phyloP scores from a whole-genome alignment of 805 yeast genomes.

The Candida morakotiae region DNA sequence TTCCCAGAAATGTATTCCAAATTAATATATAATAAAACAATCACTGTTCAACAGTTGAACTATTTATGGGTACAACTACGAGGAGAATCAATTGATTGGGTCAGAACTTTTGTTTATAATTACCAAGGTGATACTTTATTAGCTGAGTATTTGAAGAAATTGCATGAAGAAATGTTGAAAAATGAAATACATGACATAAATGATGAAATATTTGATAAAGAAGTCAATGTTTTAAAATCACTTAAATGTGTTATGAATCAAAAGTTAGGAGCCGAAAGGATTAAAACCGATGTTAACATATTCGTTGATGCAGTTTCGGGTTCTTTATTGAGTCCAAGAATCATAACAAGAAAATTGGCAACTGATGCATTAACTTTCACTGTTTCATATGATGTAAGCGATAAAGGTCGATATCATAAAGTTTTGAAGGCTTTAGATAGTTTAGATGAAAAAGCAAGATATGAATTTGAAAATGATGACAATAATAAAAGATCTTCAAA shows the following conservation, averaged over 20 bases:
- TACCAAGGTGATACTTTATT: conserved; percentile 80
- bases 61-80: conserved; percentile 88
- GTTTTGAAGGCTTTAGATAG: conserved; percentile 51
- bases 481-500: conserved; percentile 4
- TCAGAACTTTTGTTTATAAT: conserved; percentile 60
- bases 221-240: conserved; percentile 72
- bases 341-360: conserved; percentile 73
- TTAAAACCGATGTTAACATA: conserved; percentile 38
- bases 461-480: conserved; percentile 28
- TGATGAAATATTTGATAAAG: conserved; percentile 60
- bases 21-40: conserved; percentile 63
- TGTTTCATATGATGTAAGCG: conserved; percentile 33
- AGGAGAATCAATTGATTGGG: conserved; percentile 85
- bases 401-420: conserved; percentile 44
- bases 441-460: conserved; percentile 34
- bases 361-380: conserved; percentile 65
- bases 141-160: conserved; percentile 47
- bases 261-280: conserved; percentile 57
- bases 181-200: conserved; percentile 35
- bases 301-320: conserved; percentile 61
- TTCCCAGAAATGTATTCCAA: conserved; percentile 78
- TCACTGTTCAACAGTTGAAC: conserved; percentile 67
- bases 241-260: conserved; percentile 69
- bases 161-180: conserved; percentile 46
- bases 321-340: conserved; percentile 69